A percentile compares a stretch with the other conserved stretches of the same genome.
These are phyloP conservation scores for Secale cereale DNA, from an alignment of 176 grass and related monocot species.

Conservation along the genomic window DNA sequence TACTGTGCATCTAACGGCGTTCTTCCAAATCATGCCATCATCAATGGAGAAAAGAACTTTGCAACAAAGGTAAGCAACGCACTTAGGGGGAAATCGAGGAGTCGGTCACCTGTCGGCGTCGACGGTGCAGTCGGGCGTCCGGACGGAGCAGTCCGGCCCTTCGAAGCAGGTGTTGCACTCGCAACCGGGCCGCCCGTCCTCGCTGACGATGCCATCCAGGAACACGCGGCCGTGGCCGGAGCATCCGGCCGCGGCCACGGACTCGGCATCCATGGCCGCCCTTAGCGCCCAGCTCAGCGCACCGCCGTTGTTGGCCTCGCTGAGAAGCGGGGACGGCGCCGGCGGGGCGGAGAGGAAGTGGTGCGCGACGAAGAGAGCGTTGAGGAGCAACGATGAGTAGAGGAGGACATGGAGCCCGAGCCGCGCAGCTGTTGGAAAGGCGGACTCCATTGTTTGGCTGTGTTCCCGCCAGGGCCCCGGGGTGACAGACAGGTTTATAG, in stretches of 20 bases:
- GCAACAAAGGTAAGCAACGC: not conserved
- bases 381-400: constrained; percentile 53
- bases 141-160: constrained; percentile 61
- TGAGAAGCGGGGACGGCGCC: not conserved
- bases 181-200: constrained; percentile 42
- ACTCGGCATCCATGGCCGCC: constrained; percentile 63
- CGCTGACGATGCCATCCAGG: constrained; percentile 39
- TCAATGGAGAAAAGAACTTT: not conserved
- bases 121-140: constrained; percentile 44
- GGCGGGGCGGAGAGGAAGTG: constrained; percentile 21
- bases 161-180: constrained; percentile 75
- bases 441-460: constrained; percentile 4
- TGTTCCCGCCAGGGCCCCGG: no score
- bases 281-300: constrained; percentile 51
- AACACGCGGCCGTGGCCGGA: constrained; percentile 66
- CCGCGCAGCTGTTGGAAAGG: not conserved
- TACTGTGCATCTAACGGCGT: not conserved
- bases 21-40: not conserved
- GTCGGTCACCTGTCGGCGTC: constrained; percentile 52
- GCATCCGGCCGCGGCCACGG: constrained; percentile 46
- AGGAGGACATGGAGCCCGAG: constrained; percentile 7
- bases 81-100: not conserved
- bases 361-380: constrained; percentile 44
- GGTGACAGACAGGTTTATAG: not conserved
- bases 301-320: not conserved